Evolutionary conservation across 164 flowering plant genomes (phyloP).

Genomic region (Litsea cubeba): DNA sequence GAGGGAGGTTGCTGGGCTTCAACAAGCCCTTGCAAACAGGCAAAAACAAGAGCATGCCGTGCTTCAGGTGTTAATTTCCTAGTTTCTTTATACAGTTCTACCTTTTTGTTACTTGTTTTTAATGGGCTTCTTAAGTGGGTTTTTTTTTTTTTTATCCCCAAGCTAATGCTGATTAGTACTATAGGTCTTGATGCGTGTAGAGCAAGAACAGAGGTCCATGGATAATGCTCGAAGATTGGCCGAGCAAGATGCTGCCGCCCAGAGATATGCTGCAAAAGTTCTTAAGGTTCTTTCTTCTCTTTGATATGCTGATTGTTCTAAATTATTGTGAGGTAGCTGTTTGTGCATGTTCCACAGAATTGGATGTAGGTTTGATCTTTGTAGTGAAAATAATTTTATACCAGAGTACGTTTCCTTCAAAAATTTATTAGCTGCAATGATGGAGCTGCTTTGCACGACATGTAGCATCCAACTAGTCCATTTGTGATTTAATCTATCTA

Average conservation of each 20-base stretch:
- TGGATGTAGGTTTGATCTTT: too few relatives aligned
- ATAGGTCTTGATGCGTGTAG: conserved; percentile 91
- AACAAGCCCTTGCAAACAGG: conserved; percentile 68
- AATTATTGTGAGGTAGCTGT: not conserved
- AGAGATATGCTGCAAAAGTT: conserved; percentile 75
- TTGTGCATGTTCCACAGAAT: not conserved
- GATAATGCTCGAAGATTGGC: conserved; percentile 95
- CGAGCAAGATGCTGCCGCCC: conserved; percentile 94
- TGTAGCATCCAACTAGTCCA: too few relatives aligned
- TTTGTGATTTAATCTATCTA: too few relatives aligned
- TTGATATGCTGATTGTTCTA: not conserved
- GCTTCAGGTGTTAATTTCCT: conserved; percentile 61
- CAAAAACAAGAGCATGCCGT: conserved; percentile 91
- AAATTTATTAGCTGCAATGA: too few relatives aligned
- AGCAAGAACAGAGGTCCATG: conserved; percentile 88
- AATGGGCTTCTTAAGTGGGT: not conserved
- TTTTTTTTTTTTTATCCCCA: not conserved
- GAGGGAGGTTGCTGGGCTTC: conserved; percentile 62
- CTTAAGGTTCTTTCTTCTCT: conserved; percentile 63
- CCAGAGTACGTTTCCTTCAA: too few relatives aligned
- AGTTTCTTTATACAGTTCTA: not conserved
- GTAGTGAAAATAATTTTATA: too few relatives aligned
- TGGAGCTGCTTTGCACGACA: too few relatives aligned
- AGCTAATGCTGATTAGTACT: not conserved
- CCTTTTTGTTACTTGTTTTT: not conserved